Evolutionary conservation across 2,329 filamentous ascomycete genomes (phyloP), one percentile per base, ranked within the genome.

Genomic region (Exserohilum rostratum): DNA sequence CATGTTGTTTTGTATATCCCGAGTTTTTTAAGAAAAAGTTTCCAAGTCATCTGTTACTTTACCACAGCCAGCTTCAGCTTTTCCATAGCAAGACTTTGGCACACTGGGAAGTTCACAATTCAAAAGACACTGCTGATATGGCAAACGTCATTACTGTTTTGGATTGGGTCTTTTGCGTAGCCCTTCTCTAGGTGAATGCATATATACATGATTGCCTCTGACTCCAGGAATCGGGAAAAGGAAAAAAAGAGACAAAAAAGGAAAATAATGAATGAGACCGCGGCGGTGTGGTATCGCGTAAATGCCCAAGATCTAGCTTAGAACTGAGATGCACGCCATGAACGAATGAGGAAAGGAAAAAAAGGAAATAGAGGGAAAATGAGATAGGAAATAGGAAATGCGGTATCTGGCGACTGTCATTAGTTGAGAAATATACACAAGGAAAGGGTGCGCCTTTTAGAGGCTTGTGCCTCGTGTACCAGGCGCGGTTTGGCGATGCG

Each of bases 381-480:
- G 31, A 11, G 48, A 29, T 40, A 38, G 18, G 38, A 48, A 37
- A 43, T 37, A 34, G 35, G 48, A 54, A 40, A 48, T 29, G 45
- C 58, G 49, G 55, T 50, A 50, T 42, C 39, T 57, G 43, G 37
- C 47, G 48, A 50, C 13, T 27, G 30, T 60, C 64, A 61, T 66
- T 59, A 66, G 58, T 48, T 29, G 33, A 25, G 35, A 40, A 33
- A 52, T 20, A 51, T 35, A 46, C 47, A 40, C 33, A 53, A 60
- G 47, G 40, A 51, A 58, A 40, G 50, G 13, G 29, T n/a, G 43
- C 50, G 53, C 35, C 46, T 73, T n/a, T n/a, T 46, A 75, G 35
- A 75, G 59, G 57, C 72, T 75, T 55, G 71, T 73, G 30, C 72
- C 62, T 54, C 71, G 65, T 17, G 56, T 65, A 6, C 66, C 62